Base-by-base conservation (phyloP, 805 yeast species). In the Wickerhamomyces bovis region DNA sequence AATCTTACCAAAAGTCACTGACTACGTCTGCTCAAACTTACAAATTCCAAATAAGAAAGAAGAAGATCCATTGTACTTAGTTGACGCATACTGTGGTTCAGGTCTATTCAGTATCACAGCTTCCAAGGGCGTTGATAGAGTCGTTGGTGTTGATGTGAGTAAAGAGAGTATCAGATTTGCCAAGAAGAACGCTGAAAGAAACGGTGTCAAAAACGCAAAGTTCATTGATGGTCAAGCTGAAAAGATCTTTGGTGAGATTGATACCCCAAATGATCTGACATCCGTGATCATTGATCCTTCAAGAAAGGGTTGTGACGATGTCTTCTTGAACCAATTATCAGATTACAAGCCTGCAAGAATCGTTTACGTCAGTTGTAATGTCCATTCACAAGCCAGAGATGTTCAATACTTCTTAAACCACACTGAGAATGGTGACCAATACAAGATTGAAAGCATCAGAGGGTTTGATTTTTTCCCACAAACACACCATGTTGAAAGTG, bases 381-480 rank as follows among this genome's bases (percentile, higher is more conserved):
- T 94, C 42, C 97, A 92, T 68, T 88, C 97, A 18, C 99, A 94
- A 67, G 98, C 98, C 5, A 74, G 98, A 57, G 99, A 94, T 64
- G 63, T 94, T 41, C 92, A 88, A 55, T 89, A 81, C 71, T 86
- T 94, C 60, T 64, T 90, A 47, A 77, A 75, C 51, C 74, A 81
- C 33, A 82, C 92, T 9, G 73, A 68, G 31, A 63, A 79, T 53
- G 94, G 94, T 4, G 55, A 62, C 8, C 60, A 74, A 36, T 94
- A 89, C 69, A 69, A 68, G 48, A 76, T 94, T 41, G 96, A 88
- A 54, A 83, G 92, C 55, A 73, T 94, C 21, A 81, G 89, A 60
- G 99, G 99, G 1, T 94, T 94, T 64, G 99, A 94, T 66, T 92
- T 94, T 69, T 94, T 94, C 72, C 96, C 96, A 3, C 95, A 89